Base-by-base conservation (phyloP, 495 filamentous ascomycete species). In the Collariella sp. region DNA sequence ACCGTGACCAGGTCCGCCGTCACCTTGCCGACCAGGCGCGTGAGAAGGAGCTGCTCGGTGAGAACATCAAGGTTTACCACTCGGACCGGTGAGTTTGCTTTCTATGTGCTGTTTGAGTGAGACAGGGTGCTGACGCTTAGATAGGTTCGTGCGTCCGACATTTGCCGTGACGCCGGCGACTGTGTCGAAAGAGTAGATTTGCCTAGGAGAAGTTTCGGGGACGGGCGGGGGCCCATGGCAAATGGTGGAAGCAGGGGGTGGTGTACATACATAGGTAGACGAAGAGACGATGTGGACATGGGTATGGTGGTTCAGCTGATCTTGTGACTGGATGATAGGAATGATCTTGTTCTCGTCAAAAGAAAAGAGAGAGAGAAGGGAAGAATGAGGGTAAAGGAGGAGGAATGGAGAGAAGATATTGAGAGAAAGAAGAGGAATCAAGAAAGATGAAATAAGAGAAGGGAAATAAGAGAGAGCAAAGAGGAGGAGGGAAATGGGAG, bases 1-100 rank as follows among this genome's bases (percentile, higher is more conserved):
- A 98, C 75, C 85, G 93, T 44, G 93, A 98, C 74, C 83, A 88
- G 65, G 90, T 94, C 59, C 80, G 93, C 43, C 74, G 91, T 59
- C 77, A 89, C 66, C 82, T 83, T 51, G 93, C 94, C 45, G 87
- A 95, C 64, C 81, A 88, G 77, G 87, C 82, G 52, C 77, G 93
- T 40, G 94, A 96, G 79, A 88, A 88, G 80, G 83, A 88, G 72
- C 75, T 98, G 49, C 62, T 96, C 60, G 91, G 91, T 26, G 78
- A 80, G 58, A 86, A 91, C 70, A 77, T 76, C 22, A 79, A 76
- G 67, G 79, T 93, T 31, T 98, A 97, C 70, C 81, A 97, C 75
- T 84, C 82, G 55, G 89, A 95, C 61, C 75, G 85, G 91, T 95
- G 77, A 41, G 89, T 77, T 50, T 41, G n/a, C n/a, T n/a, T 46